Conservation (phyloP, 2,329 filamentous ascomycete species). For the Colletotrichum sp. region DNA sequence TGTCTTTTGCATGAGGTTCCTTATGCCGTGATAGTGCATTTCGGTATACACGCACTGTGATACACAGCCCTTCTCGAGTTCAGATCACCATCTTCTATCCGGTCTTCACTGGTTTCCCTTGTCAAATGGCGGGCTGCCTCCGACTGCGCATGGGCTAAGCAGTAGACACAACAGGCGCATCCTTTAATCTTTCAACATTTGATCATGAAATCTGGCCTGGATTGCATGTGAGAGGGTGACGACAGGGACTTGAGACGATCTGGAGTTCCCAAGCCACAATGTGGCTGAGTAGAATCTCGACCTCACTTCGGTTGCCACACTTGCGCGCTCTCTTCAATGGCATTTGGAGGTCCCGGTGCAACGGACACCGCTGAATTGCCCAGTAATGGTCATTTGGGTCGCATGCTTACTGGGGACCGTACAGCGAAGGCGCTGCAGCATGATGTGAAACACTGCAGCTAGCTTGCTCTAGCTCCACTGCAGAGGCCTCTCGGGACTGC, state of each 20-base stretch:
- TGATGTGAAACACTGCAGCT: constrained; percentile 3
- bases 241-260: not conserved
- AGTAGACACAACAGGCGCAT: not conserved
- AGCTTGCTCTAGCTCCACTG: constrained; percentile 7
- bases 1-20: not conserved
- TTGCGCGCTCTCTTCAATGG: not conserved
- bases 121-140: not conserved
- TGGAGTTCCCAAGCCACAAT: not conserved
- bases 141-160: not conserved
- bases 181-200: not conserved
- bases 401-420: not conserved
- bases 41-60: not conserved
- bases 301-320: not conserved
- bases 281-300: not conserved
- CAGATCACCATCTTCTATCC: not conserved
- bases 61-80: not conserved
- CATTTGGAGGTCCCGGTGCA: not conserved
- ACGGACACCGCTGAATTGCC: not conserved
- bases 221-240: not conserved
- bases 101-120: not conserved
- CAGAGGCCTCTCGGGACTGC: constrained; percentile 12
- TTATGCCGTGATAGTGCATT: not conserved
- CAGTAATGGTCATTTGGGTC: not conserved
- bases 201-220: not conserved
- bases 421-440: constrained; percentile 1